Evolutionary conservation across 225 moss, liverwort and hornwort genomes (phyloP).

Genomic region (Rhytidiadelphus loreus): DNA sequence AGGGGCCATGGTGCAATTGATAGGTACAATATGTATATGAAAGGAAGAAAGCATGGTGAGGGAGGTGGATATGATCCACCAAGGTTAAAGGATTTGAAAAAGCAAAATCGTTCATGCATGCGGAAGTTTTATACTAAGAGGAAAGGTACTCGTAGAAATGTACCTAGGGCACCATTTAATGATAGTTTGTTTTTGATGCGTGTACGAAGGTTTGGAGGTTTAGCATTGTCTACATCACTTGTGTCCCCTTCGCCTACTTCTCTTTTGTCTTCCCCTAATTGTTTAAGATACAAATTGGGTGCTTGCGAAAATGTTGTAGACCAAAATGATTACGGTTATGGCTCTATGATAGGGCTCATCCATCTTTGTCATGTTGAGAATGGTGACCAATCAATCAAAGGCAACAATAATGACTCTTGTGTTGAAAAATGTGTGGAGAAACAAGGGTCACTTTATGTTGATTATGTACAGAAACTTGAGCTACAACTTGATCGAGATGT

Average conservation of each 20-base stretch:
- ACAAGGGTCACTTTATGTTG: background rate
- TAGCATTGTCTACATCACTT: constrained; percentile 4
- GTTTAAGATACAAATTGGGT: background rate
- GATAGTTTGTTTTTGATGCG: constrained; percentile 50
- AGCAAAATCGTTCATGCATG: constrained; percentile 26
- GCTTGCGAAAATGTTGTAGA: background rate
- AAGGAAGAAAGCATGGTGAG: background rate
- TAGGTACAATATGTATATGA: background rate
- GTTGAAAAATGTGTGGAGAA: constrained; percentile 9
- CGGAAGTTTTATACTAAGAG: constrained; percentile 39
- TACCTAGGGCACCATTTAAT: constrained; percentile 50
- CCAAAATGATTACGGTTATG: constrained; percentile 37
- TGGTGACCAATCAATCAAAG: background rate
- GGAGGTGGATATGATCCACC: constrained; percentile 22
- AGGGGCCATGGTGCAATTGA: background rate
- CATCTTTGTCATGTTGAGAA: constrained; percentile 17
- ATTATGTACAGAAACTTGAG: constrained; percentile 28
- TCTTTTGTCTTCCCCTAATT: constrained; percentile 25
- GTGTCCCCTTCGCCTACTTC: constrained; percentile 20
- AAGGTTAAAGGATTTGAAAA: constrained; percentile 37
- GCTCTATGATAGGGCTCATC: constrained; percentile 63
- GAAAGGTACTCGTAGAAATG: constrained; percentile 1
- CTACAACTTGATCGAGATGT: constrained; percentile 17
- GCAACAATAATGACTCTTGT: background rate
- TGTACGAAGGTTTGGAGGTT: constrained; percentile 31